phyloP scores from a whole-genome alignment of 1,284 basidiomycete genomes.

The Exsudoporus floridanus region DNA sequence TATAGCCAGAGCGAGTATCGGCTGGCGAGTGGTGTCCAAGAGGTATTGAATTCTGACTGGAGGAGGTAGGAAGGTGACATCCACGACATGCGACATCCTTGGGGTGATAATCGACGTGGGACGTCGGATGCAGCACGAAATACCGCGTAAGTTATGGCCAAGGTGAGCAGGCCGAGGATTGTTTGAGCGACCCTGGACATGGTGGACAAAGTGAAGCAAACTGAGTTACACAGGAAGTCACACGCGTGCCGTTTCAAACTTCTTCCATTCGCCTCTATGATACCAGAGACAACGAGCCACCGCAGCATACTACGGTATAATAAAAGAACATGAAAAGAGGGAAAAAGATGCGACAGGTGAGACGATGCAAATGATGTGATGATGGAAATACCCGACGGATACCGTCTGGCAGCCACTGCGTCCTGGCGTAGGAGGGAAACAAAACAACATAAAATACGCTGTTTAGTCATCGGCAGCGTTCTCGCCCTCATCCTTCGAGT shows the following conservation, averaged over 20 bases:
- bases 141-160: constrained; percentile 35
- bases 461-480: constrained; percentile 57
- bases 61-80: constrained; percentile 92
- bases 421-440: constrained; percentile 3
- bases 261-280: constrained; percentile 36
- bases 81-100: constrained; percentile 96
- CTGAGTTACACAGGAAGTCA: too few relatives aligned
- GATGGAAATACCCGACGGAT: constrained; percentile 15
- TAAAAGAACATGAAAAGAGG: constrained; percentile 33
- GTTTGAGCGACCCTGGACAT: constrained; percentile 16
- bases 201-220: too few relatives aligned
- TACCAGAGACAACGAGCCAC: constrained; percentile 33
- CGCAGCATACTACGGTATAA: constrained; percentile 38
- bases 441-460: not conserved
- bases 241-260: constrained; percentile 18
- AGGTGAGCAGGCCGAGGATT: constrained; percentile 25
- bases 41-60: constrained; percentile 57
- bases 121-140: constrained; percentile 44
- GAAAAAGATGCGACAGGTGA: constrained; percentile 36
- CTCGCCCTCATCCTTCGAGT: constrained; percentile 65
- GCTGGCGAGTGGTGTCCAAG: constrained; percentile 66
- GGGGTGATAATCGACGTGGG: constrained; percentile 56
- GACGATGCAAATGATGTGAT: constrained; percentile 37
- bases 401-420: constrained; percentile 11
- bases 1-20: constrained; percentile 90